Percentiles rank a stretch among this genome's conserved stretches.
phyloP scores from a whole-genome alignment of 1,139 yeast genomes.

The Yamadazyma dendronema region DNA sequence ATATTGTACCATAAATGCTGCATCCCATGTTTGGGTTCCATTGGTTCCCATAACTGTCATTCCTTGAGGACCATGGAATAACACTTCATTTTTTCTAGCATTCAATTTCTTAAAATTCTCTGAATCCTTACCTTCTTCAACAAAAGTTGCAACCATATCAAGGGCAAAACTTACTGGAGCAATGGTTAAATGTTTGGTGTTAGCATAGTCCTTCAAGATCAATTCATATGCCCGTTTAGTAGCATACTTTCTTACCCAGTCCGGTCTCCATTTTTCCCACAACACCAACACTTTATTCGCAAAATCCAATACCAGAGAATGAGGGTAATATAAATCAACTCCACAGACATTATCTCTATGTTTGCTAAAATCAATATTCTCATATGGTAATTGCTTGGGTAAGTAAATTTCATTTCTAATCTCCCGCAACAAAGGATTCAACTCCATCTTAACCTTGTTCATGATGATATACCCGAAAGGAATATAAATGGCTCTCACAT shows the following conservation, averaged over 20 bases:
- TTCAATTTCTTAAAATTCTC: conserved; percentile 54
- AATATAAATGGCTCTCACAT: conserved; percentile 86
- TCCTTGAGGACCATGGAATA: conserved; percentile 88
- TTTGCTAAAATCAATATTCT: conserved; percentile 60
- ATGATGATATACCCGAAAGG: conserved; percentile 83
- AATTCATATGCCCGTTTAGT: conserved; percentile 58
- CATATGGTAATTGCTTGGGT: conserved; percentile 52
- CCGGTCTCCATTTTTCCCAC: conserved; percentile 76
- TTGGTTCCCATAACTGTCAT: conserved; percentile 95
- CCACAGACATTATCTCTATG: conserved; percentile 88
- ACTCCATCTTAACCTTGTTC: conserved; percentile 51
- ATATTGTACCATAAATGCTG: conserved; percentile 86
- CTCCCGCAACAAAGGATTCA: conserved; percentile 62
- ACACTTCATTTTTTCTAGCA: conserved; percentile 67
- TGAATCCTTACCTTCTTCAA: conserved; percentile 72
- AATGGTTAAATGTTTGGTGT: conserved; percentile 80
- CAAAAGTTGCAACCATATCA: conserved; percentile 66
- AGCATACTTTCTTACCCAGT: conserved; percentile 60
- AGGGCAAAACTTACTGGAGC: conserved; percentile 95
- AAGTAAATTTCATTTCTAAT: conserved; percentile 75
- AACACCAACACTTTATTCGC: conserved; percentile 58
- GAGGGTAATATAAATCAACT: conserved; percentile 92
- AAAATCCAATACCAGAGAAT: conserved; percentile 63
- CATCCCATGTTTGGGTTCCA: conserved; percentile 98
- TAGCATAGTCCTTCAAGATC: conserved; percentile 68